Percentiles rank a stretch among this genome's conserved stretches.
These are phyloP conservation scores for Annona cherimola DNA, from an alignment of 164 flowering plant species.

Conservation along the genomic window DNA sequence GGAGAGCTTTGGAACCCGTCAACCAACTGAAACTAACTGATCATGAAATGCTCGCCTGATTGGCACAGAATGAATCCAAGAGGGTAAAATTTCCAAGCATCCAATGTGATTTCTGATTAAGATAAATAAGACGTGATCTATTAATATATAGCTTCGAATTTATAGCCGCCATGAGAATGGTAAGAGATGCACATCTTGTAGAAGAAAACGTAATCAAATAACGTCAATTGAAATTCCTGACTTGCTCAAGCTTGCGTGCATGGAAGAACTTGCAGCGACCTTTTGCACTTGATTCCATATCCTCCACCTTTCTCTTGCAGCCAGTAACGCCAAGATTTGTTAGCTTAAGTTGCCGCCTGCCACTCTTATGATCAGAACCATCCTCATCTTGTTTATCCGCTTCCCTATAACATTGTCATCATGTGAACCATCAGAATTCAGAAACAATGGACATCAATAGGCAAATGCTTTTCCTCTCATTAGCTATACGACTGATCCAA, in stretches of 20 bases:
- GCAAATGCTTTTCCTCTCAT: neutral
- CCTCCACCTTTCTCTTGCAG: slow-evolving; percentile 67
- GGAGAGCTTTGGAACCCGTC: too few species aligned
- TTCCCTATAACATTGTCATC: slow-evolving; percentile 25
- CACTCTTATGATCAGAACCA: slow-evolving; percentile 23
- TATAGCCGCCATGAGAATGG: too few species aligned
- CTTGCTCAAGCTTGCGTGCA: slow-evolving; percentile 77
- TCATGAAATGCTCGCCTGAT: too few species aligned
- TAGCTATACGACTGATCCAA: too few species aligned
- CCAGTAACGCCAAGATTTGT: slow-evolving; percentile 62
- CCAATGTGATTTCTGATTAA: too few species aligned
- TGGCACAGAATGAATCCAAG: too few species aligned
- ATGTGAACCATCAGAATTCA: neutral
- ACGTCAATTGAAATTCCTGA: slow-evolving; percentile 33
- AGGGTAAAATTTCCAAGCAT: too few species aligned
- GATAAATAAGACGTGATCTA: too few species aligned
- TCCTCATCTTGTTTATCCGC: slow-evolving; percentile 61
- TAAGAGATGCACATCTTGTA: neutral
- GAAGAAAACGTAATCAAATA: neutral
- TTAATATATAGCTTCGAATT: too few species aligned
- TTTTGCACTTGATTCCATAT: slow-evolving; percentile 78
- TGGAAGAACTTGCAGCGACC: slow-evolving; percentile 88
- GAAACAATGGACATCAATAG: neutral
- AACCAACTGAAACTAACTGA: too few species aligned
- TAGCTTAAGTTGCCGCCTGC: slow-evolving; percentile 62